A percentile compares a stretch with the other conserved stretches of the same genome.
Conservation (phyloP, 306 rosid genomes). For the Prunus armeniaca region DNA sequence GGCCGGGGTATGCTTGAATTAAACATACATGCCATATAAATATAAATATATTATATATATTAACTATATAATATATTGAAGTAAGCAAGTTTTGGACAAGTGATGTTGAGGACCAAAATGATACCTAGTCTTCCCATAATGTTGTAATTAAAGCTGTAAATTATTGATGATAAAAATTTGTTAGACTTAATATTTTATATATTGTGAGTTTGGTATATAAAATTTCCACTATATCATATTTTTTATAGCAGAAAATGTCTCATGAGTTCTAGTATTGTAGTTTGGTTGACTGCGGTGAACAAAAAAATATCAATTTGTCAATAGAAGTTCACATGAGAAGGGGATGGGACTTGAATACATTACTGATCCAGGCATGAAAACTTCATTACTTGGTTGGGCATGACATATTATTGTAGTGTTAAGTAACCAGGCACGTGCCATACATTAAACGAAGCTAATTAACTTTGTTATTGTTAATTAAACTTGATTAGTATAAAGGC, state of each 20-base stretch:
- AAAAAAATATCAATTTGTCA: not conserved
- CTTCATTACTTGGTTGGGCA: not conserved
- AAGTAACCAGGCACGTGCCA: not conserved
- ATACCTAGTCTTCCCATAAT: not conserved
- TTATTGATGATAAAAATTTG: not conserved
- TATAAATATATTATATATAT: too few relatives aligned
- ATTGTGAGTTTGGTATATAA: not conserved
- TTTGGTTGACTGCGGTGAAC: not conserved
- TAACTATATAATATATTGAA: not conserved
- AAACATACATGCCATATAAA: too few relatives aligned
- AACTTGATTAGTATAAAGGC: too few relatives aligned
- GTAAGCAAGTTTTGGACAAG: not conserved
- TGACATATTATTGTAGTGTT: not conserved
- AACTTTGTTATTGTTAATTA: not conserved
- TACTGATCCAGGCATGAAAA: not conserved
- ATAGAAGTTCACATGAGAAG: not conserved
- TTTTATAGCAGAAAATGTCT: not conserved
- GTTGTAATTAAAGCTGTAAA: not conserved
- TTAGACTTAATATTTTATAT: too few relatives aligned
- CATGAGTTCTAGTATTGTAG: not conserved
- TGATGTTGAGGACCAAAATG: not conserved
- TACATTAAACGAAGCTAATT: not conserved
- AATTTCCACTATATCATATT: not conserved
- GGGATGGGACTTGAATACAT: not conserved
- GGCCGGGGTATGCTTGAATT: too few relatives aligned